These are phyloP conservation scores for Microbotryum intermedium DNA, from an alignment of 1,284 basidiomycete species.

Conservation along the genomic window DNA sequence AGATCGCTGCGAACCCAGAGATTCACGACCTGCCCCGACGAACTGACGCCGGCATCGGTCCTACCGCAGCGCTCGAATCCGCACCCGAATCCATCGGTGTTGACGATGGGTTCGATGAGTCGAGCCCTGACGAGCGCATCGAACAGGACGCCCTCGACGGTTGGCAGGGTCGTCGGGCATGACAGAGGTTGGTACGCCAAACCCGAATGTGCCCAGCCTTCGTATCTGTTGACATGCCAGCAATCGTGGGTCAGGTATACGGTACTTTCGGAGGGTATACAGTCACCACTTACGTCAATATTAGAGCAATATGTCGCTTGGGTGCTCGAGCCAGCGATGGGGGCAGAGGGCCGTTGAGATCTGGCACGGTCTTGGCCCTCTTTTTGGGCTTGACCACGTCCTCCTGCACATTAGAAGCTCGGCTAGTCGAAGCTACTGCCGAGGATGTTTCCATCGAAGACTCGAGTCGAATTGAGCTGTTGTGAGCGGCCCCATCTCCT, in stretches of 20 bases:
- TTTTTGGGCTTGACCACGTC: slow-evolving; percentile 3
- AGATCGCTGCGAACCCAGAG: slow-evolving; percentile 68
- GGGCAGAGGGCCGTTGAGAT: slow-evolving; percentile 15
- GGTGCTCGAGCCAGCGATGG: slow-evolving; percentile 22
- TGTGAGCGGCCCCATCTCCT: too few relatives aligned
- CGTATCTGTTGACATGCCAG: slow-evolving; percentile 49
- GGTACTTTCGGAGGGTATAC: neutral
- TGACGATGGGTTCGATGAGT: slow-evolving; percentile 53
- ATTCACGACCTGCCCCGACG: slow-evolving; percentile 86
- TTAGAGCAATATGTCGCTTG: slow-evolving; percentile 28
- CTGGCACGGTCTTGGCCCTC: neutral
- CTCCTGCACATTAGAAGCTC: neutral
- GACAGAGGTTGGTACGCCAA: slow-evolving; percentile 65
- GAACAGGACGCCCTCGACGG: slow-evolving; percentile 82
- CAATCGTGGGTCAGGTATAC: neutral
- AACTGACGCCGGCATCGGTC: slow-evolving; percentile 91
- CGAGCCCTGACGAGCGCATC: slow-evolving; percentile 62
- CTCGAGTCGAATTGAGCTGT: too few relatives aligned
- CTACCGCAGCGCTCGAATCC: slow-evolving; percentile 86
- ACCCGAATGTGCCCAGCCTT: slow-evolving; percentile 85
- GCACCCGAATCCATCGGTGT: slow-evolving; percentile 60
- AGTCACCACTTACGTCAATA: slow-evolving; percentile 16
- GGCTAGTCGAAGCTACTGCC: too few relatives aligned
- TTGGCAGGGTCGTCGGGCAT: slow-evolving; percentile 58
- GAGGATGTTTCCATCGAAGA: too few relatives aligned